Evolutionary conservation across 176 grass and related monocot species (phyloP), one percentile per base, ranked within the genome.

Genomic region (Dendrocalamus sinicus): DNA sequence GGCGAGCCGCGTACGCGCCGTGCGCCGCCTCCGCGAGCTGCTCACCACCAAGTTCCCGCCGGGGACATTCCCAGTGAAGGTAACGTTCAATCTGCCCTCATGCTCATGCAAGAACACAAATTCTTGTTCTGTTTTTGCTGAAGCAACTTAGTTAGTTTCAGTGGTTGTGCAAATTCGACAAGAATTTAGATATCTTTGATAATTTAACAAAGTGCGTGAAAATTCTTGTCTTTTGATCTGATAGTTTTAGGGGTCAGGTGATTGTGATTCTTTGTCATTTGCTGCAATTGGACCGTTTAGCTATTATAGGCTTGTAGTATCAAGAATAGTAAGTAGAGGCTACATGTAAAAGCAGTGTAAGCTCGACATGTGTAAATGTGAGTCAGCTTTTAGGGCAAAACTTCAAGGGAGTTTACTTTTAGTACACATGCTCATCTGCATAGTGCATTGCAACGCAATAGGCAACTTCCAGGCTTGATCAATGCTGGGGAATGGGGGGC

Each of bases 51-150:
- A 98, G 71, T 98, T 98, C 46, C 93, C 96, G 37, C 75, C 88
- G 17, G 96, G 96, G 46, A 96, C 96, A 2, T 98, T 98, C 82
- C 96, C 96, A 2, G 96, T 98, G 12, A 98, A 98, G 96, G 96
- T 98, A 93, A 84, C 20, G 2, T 26, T 51, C 22, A 87, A 10
- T 76, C 43, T 62, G 4, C 12, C 74, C 52, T 74, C 13, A 85
- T 35, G 82, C 40, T 52, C 28, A 23, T 40, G 54, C 59, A 52
- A n/a, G 1, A 70, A 70, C 35, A 57, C 73, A 79, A 39, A 72
- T 59, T 73, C 30, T 23, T 24, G 35, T n/a, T n/a, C 32, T 41
- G 5, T 44, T 61, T 82, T 19, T 78, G 37, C 20, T 19, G 6
- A 68, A 85, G 50, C 9, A 55, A 70, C 1, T 47, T 72, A 0